Evolutionary conservation across 2,329 filamentous ascomycete species (phyloP).

Genomic region (Emydomyces testavorans): DNA sequence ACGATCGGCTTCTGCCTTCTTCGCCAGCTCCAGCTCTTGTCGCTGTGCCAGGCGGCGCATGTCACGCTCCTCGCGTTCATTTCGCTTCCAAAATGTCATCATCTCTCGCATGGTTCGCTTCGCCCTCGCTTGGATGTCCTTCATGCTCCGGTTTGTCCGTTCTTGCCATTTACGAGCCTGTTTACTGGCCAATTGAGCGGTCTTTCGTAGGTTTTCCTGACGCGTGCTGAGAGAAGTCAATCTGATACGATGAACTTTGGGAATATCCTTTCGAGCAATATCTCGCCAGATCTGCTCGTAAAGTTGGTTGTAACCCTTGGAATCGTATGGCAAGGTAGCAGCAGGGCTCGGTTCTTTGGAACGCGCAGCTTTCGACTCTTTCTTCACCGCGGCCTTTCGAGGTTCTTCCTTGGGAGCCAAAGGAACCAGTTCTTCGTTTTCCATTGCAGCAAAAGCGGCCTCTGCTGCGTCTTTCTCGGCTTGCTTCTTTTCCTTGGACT

Average conservation of each 20-base stretch:
- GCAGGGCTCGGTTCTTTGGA: conserved; percentile 36
- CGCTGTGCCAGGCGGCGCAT: conserved; percentile 86
- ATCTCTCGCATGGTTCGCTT: conserved; percentile 99
- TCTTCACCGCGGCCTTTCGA: conserved; percentile 34
- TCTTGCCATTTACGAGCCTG: conserved; percentile 96
- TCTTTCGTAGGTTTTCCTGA: conserved; percentile 94
- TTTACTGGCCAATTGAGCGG: conserved; percentile 88
- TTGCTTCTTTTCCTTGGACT: conserved; percentile 66
- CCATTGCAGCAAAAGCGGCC: conserved; percentile 65
- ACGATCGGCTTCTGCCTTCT: conserved; percentile 91
- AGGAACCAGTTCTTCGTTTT: conserved; percentile 34
- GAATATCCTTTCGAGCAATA: conserved; percentile 82
- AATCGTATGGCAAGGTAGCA: conserved; percentile 59
- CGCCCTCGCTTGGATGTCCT: conserved; percentile 89
- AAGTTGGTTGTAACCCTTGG: conserved; percentile 90
- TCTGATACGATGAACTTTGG: conserved; percentile 82
- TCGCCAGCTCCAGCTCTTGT: conserved; percentile 90
- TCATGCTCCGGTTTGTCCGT: conserved; percentile 95
- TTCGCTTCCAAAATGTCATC: conserved; percentile 99
- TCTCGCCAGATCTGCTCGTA: conserved; percentile 97
- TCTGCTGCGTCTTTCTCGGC: conserved; percentile 66
- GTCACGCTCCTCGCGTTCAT: conserved; percentile 93
- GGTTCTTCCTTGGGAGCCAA: conserved; percentile 50
- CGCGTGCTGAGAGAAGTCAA: conserved; percentile 75
- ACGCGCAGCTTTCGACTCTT: conserved; percentile 31